Percentiles rank a stretch among this genome's conserved stretches.
Conservation (phyloP, 768 basidiomycete species). For the Pleurotus cornucopiae region DNA sequence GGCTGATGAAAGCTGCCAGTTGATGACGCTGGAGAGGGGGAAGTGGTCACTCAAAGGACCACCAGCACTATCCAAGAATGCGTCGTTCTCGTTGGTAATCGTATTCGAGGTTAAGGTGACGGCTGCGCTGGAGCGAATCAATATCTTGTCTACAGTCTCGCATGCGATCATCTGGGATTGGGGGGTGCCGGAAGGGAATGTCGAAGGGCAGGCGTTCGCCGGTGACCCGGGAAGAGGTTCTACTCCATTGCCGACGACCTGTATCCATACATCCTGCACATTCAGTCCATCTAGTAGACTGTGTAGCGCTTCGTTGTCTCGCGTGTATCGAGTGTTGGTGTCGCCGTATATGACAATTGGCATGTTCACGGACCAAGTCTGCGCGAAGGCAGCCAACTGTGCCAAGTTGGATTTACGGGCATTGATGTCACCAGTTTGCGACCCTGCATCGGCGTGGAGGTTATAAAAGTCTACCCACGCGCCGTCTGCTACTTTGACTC, state of each 20-base stretch:
- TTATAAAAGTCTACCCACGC: conserved; percentile 33
- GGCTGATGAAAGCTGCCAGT: conserved; percentile 26
- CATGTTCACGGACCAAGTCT: conserved; percentile 26
- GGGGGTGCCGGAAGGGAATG: conserved; percentile 25
- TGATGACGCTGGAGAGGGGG: conserved; percentile 23
- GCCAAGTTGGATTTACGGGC: conserved; percentile 28
- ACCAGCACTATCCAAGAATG: conserved; percentile 25
- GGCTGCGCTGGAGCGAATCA: conserved; percentile 20
- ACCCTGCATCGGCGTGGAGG: conserved; percentile 33
- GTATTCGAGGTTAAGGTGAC: conserved; percentile 20
- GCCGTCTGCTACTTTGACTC: conserved; percentile 25
- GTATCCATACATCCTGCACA: conserved; percentile 28
- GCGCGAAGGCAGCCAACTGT: conserved; percentile 25
- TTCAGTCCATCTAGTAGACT: conserved; percentile 18
- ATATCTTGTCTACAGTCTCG: conserved; percentile 36
- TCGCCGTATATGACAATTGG: conserved; percentile 33
- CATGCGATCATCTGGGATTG: conserved; percentile 24
- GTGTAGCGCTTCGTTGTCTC: conserved; percentile 23
- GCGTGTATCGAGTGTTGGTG: conserved; percentile 33
- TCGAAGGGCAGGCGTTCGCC: conserved; percentile 25
- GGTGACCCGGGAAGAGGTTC: conserved; percentile 21
- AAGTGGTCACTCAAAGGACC: conserved; percentile 32
- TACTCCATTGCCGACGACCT: conserved; percentile 19
- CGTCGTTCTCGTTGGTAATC: conserved; percentile 27
- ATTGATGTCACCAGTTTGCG: conserved; percentile 24